These are phyloP conservation scores for Syzygium malaccense DNA, from an alignment of 441 rosid genomes.

Conservation along the genomic window DNA sequence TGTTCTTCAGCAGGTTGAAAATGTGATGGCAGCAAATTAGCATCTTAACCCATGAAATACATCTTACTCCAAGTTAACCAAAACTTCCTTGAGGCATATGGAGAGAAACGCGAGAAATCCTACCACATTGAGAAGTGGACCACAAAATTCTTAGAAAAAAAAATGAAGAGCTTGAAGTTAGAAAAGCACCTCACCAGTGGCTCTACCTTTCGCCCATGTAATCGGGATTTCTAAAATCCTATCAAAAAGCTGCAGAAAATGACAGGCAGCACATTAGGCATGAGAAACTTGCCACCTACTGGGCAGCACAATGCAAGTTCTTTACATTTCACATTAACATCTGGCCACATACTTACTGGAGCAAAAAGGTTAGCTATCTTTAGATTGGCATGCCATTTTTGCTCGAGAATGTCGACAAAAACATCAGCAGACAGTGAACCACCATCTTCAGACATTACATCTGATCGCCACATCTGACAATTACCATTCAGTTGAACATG, in stretches of 20 bases:
- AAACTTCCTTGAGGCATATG: neutral
- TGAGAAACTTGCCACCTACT: slow-evolving; percentile 9
- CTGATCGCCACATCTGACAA: slow-evolving; percentile 92
- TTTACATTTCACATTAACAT: neutral
- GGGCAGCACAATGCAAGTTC: neutral
- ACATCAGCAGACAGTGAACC: slow-evolving; percentile 96
- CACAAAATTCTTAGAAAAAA: neutral
- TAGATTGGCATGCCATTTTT: slow-evolving; percentile 96
- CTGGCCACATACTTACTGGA: slow-evolving; percentile 65
- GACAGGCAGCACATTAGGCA: slow-evolving; percentile 15
- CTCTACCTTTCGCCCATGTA: slow-evolving; percentile 90
- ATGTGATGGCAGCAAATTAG: neutral
- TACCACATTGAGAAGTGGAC: neutral
- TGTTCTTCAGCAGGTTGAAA: neutral
- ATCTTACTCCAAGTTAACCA: neutral
- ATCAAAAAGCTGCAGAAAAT: slow-evolving; percentile 76
- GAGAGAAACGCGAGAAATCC: neutral
- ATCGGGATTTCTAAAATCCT: slow-evolving; percentile 90
- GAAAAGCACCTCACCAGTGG: slow-evolving; percentile 99
- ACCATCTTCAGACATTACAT: slow-evolving; percentile 71
- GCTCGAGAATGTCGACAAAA: slow-evolving; percentile 84
- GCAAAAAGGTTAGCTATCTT: slow-evolving; percentile 78
- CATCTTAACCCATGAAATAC: neutral
- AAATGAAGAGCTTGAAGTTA: slow-evolving; percentile 26
- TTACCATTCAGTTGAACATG: slow-evolving; percentile 88